Evolutionary conservation across 148 eudicot species (phyloP).

Genomic region (Nepenthes mirabilis): DNA sequence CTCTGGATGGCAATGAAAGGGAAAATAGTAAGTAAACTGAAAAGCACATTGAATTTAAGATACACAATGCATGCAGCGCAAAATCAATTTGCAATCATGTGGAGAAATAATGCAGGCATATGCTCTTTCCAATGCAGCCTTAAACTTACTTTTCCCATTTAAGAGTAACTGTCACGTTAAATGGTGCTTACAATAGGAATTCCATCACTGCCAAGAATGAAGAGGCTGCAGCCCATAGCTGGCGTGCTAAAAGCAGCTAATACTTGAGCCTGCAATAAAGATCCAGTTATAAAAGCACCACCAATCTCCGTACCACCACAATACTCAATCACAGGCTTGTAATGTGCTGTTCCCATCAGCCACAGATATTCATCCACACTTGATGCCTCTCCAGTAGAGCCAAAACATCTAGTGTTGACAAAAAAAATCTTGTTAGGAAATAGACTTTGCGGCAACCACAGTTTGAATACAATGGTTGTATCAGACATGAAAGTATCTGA

Average conservation of each 20-base stretch:
- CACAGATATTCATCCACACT: conserved; percentile 86
- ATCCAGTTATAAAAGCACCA: conserved; percentile 81
- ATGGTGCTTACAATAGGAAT: conserved; percentile 54
- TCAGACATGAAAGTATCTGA: no score
- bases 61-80: neutral
- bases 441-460: neutral
- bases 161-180: conserved; percentile 7
- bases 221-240: conserved; percentile 72
- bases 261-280: conserved; percentile 74
- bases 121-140: neutral
- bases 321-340: conserved; percentile 87
- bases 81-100: neutral
- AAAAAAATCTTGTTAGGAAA: neutral
- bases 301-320: conserved; percentile 99
- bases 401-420: conserved; percentile 52
- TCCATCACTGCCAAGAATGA: conserved; percentile 63
- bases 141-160: neutral
- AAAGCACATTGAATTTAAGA: no score
- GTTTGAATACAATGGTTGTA: no score
- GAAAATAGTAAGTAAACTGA: no score
- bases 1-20: no score
- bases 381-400: conserved; percentile 96
- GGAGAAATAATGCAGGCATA: no score
- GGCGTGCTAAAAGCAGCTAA: conserved; percentile 93
- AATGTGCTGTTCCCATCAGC: conserved; percentile 89